Percentiles rank a stretch among this genome's conserved stretches.
Conservation (phyloP, 2,329 filamentous ascomycete genomes). For the Fusarium musae region DNA sequence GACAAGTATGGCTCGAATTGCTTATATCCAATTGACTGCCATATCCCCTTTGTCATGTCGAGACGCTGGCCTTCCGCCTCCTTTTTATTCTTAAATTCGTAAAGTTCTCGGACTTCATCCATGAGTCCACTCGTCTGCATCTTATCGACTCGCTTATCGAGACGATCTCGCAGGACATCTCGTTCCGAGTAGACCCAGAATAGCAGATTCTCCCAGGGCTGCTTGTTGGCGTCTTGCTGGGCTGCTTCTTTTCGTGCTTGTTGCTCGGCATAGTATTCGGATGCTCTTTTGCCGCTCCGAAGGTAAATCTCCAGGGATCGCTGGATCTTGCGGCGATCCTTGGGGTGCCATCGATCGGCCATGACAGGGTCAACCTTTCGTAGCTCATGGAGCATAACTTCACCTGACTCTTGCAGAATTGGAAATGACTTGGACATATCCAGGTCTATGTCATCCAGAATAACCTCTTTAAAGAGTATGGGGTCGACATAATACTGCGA, state of each 20-base stretch:
- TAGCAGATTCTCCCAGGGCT: constrained; percentile 69
- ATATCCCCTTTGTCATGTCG: constrained; percentile 86
- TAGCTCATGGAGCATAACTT: constrained; percentile 77
- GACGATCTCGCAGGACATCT: constrained; percentile 72
- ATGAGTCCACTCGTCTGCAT: constrained; percentile 75
- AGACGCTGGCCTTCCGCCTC: constrained; percentile 61
- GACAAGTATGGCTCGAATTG: constrained; percentile 81
- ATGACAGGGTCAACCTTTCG: constrained; percentile 86
- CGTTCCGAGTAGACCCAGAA: constrained; percentile 89
- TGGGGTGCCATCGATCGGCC: constrained; percentile 93
- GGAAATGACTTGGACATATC: constrained; percentile 64
- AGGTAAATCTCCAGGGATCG: constrained; percentile 92
- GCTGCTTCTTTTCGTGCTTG: constrained; percentile 52
- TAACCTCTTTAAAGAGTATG: constrained; percentile 79
- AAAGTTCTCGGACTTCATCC: constrained; percentile 60
- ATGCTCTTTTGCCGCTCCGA: constrained; percentile 82
- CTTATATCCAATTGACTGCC: constrained; percentile 97
- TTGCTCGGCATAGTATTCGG: constrained; percentile 88
- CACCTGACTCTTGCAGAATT: constrained; percentile 76
- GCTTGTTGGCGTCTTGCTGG: constrained; percentile 35
- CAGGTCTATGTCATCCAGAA: constrained; percentile 54
- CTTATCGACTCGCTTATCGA: constrained; percentile 82
- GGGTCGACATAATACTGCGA: constrained; percentile 96
- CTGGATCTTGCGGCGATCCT: constrained; percentile 88
- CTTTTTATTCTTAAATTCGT: constrained; percentile 52